Conservation (phyloP, 495 filamentous ascomycete species). For the Hapsidospora chrysogenum region DNA sequence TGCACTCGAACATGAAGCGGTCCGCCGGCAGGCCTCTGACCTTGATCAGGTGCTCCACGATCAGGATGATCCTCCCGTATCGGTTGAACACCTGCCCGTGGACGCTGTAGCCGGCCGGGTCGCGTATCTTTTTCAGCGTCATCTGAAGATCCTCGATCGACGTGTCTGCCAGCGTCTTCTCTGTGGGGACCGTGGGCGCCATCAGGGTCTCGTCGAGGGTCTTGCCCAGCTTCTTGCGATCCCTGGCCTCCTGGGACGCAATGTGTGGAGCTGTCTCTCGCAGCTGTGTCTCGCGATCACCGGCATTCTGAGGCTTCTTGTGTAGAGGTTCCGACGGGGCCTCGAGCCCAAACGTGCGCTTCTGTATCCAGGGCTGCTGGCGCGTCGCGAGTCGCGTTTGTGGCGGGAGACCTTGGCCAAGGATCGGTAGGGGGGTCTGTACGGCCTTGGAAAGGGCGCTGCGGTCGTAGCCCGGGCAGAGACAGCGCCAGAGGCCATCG, state of each 20-base stretch:
- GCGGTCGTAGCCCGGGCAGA: constrained; percentile 42
- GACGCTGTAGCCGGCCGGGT: constrained; percentile 4
- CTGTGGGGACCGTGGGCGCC: background rate
- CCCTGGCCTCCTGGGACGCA: no score
- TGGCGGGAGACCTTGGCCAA: no score
- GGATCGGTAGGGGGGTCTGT: no score
- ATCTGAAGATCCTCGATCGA: constrained; percentile 27
- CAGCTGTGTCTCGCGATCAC: no score
- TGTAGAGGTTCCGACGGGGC: no score
- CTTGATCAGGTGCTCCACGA: constrained; percentile 41
- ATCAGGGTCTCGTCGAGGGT: no score
- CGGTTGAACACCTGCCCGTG: constrained; percentile 10
- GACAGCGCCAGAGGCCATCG: constrained; percentile 50
- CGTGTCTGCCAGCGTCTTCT: constrained; percentile 1
- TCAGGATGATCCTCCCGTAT: background rate
- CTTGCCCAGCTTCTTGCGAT: no score
- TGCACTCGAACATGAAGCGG: constrained; percentile 48
- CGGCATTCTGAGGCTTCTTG: background rate
- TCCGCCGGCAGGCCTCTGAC: constrained; percentile 47
- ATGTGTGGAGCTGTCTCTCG: no score
- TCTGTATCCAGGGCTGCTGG: no score
- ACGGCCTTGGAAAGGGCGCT: constrained; percentile 11
- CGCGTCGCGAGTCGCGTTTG: no score
- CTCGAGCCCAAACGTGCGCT: no score
- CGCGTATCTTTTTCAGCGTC: no score